A percentile compares a stretch with the other conserved stretches of the same genome.
Conservation (phyloP, 176 grass and related monocot species). For the Oryza australiensis region DNA sequence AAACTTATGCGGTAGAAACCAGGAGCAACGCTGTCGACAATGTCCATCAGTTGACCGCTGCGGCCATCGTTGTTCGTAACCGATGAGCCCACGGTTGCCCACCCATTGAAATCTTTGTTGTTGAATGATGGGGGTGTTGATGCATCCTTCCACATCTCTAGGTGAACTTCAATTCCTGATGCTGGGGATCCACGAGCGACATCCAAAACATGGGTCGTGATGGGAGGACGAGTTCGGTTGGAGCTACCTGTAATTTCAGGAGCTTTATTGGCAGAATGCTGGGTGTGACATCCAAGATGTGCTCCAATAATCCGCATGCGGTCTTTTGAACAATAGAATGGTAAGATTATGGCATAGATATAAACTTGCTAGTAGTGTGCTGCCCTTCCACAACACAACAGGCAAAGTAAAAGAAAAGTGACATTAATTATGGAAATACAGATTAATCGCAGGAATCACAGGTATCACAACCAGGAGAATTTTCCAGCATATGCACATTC, state of each 20-base stretch:
- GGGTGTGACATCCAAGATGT: constrained; percentile 60
- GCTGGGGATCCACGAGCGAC: constrained; percentile 65
- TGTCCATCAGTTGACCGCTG: constrained; percentile 77
- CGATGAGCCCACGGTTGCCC: constrained; percentile 63
- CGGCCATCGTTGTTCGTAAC: constrained; percentile 84
- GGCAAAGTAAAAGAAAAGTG: neutral
- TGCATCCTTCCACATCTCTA: constrained; percentile 78
- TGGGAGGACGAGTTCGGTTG: constrained; percentile 62
- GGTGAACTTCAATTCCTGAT: constrained; percentile 72
- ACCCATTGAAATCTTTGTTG: constrained; percentile 54
- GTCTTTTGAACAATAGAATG: constrained; percentile 57
- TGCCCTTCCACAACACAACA: neutral
- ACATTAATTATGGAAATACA: neutral
- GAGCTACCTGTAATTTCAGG: constrained; percentile 69
- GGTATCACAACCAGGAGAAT: neutral
- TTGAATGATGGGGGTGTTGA: constrained; percentile 50
- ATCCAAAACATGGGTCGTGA: constrained; percentile 93
- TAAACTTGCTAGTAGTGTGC: neutral
- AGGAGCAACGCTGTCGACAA: constrained; percentile 50
- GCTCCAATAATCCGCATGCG: constrained; percentile 82
- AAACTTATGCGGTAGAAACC: constrained; percentile 93
- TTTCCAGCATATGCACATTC: neutral
- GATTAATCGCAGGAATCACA: too few species aligned
- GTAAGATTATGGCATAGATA: constrained; percentile 18
- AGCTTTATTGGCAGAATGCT: constrained; percentile 60